Percentiles rank a stretch among this genome's conserved stretches.
Evolutionary conservation across 1,284 basidiomycete species (phyloP).

Genomic region (Microbotryomycetes sp.): DNA sequence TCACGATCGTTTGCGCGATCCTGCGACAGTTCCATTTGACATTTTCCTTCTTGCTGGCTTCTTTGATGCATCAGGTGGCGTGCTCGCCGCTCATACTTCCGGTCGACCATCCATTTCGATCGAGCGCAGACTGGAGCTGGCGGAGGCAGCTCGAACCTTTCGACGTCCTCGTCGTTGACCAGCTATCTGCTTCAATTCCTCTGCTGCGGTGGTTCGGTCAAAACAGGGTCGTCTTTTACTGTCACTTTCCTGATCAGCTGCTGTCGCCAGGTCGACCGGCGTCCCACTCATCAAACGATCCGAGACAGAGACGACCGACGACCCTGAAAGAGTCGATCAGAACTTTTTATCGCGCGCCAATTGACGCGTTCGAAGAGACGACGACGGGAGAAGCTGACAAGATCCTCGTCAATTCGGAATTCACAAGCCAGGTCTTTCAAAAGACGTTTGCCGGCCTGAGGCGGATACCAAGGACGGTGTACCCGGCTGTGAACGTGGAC

Average conservation of each 20-base stretch:
- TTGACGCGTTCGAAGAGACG: constrained; percentile 81
- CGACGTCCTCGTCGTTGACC: constrained; percentile 91
- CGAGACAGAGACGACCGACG: constrained; percentile 4
- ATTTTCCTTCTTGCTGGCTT: constrained; percentile 51
- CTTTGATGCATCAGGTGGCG: constrained; percentile 36
- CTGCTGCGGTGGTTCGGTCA: constrained; percentile 60
- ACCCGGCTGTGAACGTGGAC: constrained; percentile 50
- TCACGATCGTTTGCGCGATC: constrained; percentile 86
- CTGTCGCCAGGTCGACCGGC: constrained; percentile 43
- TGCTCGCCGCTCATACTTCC: constrained; percentile 6
- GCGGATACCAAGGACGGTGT: constrained; percentile 64
- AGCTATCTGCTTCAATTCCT: constrained; percentile 84
- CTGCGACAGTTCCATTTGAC: constrained; percentile 77
- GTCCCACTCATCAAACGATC: constrained; percentile 3
- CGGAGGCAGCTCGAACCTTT: constrained; percentile 34
- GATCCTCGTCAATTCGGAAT: constrained; percentile 85
- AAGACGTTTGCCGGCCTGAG: constrained; percentile 65
- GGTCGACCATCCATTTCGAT: constrained; percentile 15
- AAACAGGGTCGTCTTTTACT: constrained; percentile 88
- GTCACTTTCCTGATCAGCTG: constrained; percentile 93
- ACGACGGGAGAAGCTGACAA: constrained; percentile 91
- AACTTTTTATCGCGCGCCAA: constrained; percentile 71
- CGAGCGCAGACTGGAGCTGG: constrained; percentile 26
- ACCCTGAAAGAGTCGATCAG: constrained; percentile 50
- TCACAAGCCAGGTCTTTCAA: constrained; percentile 73